Base-by-base conservation (phyloP, 176 grass and related monocot species). In the Chrysopogon serrulatus region DNA sequence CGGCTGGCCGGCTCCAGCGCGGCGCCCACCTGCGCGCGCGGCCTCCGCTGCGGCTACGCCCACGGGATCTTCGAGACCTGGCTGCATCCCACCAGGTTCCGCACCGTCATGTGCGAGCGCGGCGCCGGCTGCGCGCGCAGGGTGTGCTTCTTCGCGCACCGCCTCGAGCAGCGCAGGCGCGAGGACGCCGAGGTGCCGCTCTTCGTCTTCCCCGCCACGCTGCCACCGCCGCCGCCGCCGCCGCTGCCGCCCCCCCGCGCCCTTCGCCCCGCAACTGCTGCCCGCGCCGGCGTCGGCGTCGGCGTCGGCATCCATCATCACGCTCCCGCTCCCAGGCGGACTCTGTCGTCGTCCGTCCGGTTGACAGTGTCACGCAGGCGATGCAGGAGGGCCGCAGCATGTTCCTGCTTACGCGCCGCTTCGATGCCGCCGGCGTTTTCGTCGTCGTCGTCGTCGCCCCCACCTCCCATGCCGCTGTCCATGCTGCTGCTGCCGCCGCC, bases 71-170 rank as follows among this genome's bases (percentile, higher is more conserved):
- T 91, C 43, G 92, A 94, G 87, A 47, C 59, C 14, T 92, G 86
- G 89, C 66, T 92, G 30, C 89, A 94, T 81, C 92, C 89, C 8
- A 16, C 56, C 2, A 30, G 59, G 4, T 94, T 86, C 56, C 88
- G 89, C 69, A 92, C 89, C 18, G 27, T 31, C 47, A 86, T 83
- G 79, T 94, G 92, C 79, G 37, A 82, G 3, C 53, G 10, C 21
- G 84, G 84, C 3, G 0, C 5, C 2, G 16, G 8, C 2, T 94
- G 86, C 57, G 1, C 35, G 1, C 86, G 89, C 15, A 64, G 12
- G n/a, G 59, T 87, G 19, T 91, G 92, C 84, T 94, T 94, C 79
- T 89, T 94, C 19, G 89, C 86, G 1, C 92, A 94, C 86, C 63
- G 1, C 43, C 0, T 5, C 15, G 40, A 33, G 5, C 74, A 94